Conservation (phyloP, 108 stramenopile species). For the Pseudonitzschia multiseries region DNA sequence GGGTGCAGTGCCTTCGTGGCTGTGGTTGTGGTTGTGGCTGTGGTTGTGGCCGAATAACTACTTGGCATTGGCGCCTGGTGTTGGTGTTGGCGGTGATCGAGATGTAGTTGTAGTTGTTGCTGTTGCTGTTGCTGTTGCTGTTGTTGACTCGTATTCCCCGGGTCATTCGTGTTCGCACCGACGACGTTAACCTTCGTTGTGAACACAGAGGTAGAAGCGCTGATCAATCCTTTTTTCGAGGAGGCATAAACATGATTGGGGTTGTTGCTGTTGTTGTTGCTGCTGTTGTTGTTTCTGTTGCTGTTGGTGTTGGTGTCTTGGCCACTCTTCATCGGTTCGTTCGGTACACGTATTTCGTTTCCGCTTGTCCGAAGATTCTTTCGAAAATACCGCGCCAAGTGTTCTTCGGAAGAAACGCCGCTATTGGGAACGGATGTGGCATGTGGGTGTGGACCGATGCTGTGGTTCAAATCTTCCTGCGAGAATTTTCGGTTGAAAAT, state of each 20-base stretch:
- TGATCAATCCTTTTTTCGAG: neutral
- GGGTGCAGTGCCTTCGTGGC: neutral
- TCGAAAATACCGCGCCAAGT: neutral
- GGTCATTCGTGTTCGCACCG: too few species aligned
- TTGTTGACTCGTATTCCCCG: neutral
- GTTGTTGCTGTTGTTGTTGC: too few species aligned
- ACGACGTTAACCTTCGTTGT: neutral
- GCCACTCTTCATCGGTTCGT: neutral
- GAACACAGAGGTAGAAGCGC: neutral
- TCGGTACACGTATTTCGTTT: neutral
- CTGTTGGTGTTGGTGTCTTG: neutral
- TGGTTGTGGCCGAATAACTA: too few species aligned
- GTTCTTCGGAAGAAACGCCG: neutral
- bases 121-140: too few species aligned
- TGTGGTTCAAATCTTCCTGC: neutral
- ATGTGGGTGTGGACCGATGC: neutral
- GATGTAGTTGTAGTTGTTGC: too few species aligned
- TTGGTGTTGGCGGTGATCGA: too few species aligned
- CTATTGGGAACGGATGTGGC: neutral
- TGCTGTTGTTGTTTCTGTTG: too few species aligned
- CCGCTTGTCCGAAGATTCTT: neutral
- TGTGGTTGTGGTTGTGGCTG: too few species aligned
- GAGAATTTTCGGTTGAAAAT: constrained; percentile 5
- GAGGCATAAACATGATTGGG: neutral
- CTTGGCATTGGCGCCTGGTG: neutral